These are phyloP conservation scores for Mortierella sp. DNA, from an alignment of 371 early-diverging fungal genomes.

Conservation along the genomic window DNA sequence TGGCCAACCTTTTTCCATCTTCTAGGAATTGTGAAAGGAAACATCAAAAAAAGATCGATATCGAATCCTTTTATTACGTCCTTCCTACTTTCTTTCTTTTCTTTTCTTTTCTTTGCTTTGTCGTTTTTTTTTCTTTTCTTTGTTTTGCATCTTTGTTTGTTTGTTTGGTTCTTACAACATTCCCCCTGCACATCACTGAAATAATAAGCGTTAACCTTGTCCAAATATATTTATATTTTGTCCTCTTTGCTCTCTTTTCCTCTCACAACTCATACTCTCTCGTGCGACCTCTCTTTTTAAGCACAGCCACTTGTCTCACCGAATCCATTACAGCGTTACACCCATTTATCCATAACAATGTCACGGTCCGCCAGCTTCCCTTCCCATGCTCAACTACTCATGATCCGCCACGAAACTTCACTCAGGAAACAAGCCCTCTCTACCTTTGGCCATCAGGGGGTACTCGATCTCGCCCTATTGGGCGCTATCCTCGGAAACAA, in stretches of 20 bases:
- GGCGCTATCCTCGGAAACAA: constrained; percentile 53
- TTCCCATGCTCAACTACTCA: constrained; percentile 17
- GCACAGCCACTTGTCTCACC: background rate
- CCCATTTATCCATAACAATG: constrained; percentile 11
- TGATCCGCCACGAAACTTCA: constrained; percentile 38
- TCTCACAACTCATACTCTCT: background rate
- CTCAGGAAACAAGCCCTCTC: constrained; percentile 31
- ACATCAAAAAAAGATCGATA: background rate
- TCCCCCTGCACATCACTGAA: background rate
- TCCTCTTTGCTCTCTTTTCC: too few relatives aligned
- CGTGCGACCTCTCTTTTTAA: too few relatives aligned
- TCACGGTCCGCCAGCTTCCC: constrained; percentile 8
- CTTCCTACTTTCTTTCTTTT: background rate
- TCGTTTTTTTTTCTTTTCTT: background rate
- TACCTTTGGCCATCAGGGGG: constrained; percentile 44
- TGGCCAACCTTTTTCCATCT: too few relatives aligned
- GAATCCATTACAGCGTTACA: background rate
- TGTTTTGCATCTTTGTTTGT: background rate
- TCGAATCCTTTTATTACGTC: background rate
- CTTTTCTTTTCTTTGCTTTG: background rate
- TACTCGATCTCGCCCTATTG: constrained; percentile 39
- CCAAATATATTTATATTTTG: background rate
- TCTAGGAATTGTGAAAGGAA: background rate
- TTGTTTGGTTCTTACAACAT: too few relatives aligned
- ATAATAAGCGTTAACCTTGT: background rate